Evolutionary conservation across 2,329 filamentous ascomycete genomes (phyloP), one percentile per base, ranked within the genome.

Genomic region (Penicillium thymicola): DNA sequence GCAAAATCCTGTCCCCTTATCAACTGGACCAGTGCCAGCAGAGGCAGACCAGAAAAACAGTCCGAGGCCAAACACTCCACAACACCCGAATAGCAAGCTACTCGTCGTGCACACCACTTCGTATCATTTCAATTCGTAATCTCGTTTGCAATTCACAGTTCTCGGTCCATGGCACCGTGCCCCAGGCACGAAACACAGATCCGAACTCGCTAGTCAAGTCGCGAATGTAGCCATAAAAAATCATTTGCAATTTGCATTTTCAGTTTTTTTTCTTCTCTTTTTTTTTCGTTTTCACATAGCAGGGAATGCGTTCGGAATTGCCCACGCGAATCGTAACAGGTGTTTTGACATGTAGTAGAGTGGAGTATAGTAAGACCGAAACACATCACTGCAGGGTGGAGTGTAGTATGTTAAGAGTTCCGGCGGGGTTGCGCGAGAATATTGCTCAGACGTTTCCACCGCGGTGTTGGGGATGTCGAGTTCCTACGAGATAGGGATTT

Each of bases 381-480:
- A 4, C n/a, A 41, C 36, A 23, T 21, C 13, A 10, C 18, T 23
- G 34, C 28, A 51, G 21, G 13, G 27, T 2, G 23, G 23, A 16
- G 49, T 16, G 41, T 23, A 23, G 21, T n/a, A 11, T 38, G 16
- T 50, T 47, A 66, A 32, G 64, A 63, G 58, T 59, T 62, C 8
- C 71, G 60, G 55, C 69, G 60, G 44, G 68, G 59, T 57, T 69
- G 57, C 34, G 51, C 63, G 48, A 72, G 65, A 57, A 76, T 68
- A 54, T 62, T 70, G 59, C 69, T 71, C 25, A 72, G 54, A 6
- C 70, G 67, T 49, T 70, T 72, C 69, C 68, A 72, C 38, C 69
- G 66, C 37, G 67, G 70, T 23, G 65, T 66, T 8, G 67, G 67
- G 14, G 69, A 69, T 9, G 60, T 60, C 10, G 65, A 63, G 34